phyloP scores from a whole-genome alignment of 331 rosid species.

The Stylosanthes scabra region DNA sequence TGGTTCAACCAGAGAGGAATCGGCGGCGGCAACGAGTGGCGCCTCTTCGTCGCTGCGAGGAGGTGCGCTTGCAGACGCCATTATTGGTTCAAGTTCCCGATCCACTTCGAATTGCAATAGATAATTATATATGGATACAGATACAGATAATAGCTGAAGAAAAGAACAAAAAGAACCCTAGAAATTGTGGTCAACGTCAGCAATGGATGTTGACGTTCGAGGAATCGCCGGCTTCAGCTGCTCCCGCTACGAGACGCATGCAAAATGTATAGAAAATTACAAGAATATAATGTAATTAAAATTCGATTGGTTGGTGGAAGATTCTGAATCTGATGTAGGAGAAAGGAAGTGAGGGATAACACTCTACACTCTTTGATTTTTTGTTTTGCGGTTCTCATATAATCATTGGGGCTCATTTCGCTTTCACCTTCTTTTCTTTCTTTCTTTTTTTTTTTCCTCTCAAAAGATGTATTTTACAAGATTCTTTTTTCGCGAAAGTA shows the following conservation, averaged over 20 bases:
- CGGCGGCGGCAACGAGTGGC: constrained; percentile 53
- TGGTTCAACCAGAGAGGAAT: constrained; percentile 29
- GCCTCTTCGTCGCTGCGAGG: constrained; percentile 59
- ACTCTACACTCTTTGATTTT: not conserved
- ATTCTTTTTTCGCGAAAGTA: not conserved
- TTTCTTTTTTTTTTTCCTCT: no score
- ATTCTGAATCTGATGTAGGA: constrained; percentile 23
- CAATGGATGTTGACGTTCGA: not conserved
- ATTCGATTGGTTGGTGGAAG: not conserved
- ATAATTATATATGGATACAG: not conserved
- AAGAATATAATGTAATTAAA: not conserved
- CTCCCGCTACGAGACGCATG: constrained; percentile 24
- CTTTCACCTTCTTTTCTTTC: not conserved
- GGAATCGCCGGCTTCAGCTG: constrained; percentile 42
- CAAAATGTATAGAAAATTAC: not conserved
- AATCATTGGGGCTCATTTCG: not conserved
- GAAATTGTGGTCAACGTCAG: constrained; percentile 13
- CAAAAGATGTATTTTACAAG: not conserved
- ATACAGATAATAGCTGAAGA: constrained; percentile 1
- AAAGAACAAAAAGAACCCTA: constrained; percentile 11
- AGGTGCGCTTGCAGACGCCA: constrained; percentile 53
- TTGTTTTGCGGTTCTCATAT: not conserved
- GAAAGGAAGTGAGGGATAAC: not conserved
- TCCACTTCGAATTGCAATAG: not conserved
- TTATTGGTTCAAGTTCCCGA: constrained; percentile 41